phyloP scores from a whole-genome alignment of 345 rosid species.

The Salix purpurea region DNA sequence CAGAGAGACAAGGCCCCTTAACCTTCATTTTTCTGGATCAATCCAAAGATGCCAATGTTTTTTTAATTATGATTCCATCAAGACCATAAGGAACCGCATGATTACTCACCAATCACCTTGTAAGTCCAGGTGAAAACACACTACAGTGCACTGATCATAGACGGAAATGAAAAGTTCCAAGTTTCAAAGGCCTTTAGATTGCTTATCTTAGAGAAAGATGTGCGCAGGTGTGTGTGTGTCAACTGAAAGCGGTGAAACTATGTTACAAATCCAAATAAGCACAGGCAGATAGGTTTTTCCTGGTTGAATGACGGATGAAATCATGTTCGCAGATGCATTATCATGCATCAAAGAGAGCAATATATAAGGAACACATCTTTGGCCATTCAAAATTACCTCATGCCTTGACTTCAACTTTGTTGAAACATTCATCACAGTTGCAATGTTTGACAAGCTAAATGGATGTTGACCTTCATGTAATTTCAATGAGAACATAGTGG shows the following conservation, averaged over 20 bases:
- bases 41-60: neutral
- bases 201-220: neutral
- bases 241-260: neutral
- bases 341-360: neutral
- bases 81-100: neutral
- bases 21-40: neutral
- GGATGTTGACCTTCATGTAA: conserved; percentile 59
- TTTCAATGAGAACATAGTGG: conserved; percentile 84
- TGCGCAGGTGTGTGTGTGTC: neutral
- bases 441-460: conserved; percentile 78
- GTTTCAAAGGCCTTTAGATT: neutral
- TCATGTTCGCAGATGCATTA: neutral
- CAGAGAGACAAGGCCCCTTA: neutral
- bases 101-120: neutral
- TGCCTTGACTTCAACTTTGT: conserved; percentile 81
- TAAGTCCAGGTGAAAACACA: neutral
- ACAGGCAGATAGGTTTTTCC: neutral
- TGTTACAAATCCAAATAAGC: neutral
- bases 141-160: neutral
- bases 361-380: neutral
- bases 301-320: neutral
- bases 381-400: conserved; percentile 54
- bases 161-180: neutral
- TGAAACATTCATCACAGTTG: conserved; percentile 60
- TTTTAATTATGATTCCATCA: neutral